phyloP scores from a whole-genome alignment of 1,284 basidiomycete genomes.

The Entoloma clypeatum region DNA sequence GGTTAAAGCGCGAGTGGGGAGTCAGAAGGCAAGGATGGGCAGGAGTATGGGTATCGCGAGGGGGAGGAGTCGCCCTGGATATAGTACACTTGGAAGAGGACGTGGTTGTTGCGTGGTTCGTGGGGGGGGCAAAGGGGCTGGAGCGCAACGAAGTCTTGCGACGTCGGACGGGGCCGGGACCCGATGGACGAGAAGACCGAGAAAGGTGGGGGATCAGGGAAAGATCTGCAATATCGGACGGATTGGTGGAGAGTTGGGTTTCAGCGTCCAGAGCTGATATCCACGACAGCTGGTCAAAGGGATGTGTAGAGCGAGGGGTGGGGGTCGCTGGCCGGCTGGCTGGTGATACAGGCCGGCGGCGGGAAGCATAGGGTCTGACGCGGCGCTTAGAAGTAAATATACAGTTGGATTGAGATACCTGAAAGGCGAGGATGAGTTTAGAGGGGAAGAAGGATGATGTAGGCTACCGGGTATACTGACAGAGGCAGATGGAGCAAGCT shows the following conservation, averaged over 20 bases:
- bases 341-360: constrained; percentile 29
- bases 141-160: constrained; percentile 48
- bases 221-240: constrained; percentile 56
- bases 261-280: constrained; percentile 49
- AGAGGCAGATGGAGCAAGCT: constrained; percentile 9
- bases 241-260: constrained; percentile 34
- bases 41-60: constrained; percentile 25
- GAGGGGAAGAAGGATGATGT: constrained; percentile 11
- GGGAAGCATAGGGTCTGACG: constrained; percentile 26
- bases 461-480: background rate
- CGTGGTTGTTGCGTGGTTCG: constrained; percentile 20
- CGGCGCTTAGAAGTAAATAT: constrained; percentile 20
- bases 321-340: constrained; percentile 19
- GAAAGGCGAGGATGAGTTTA: constrained; percentile 13
- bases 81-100: constrained; percentile 19
- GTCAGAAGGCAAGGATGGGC: constrained; percentile 31
- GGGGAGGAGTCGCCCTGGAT: constrained; percentile 18
- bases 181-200: constrained; percentile 17
- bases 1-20: constrained; percentile 40
- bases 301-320: constrained; percentile 28
- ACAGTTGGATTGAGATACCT: constrained; percentile 9
- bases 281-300: constrained; percentile 61
- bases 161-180: constrained; percentile 51
- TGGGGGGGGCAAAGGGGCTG: constrained; percentile 38
- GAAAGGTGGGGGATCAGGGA: constrained; percentile 36